Evolutionary conservation across 495 filamentous ascomycete species (phyloP), one percentile per base, ranked within the genome.

Genomic region (Penicillium goetzii): DNA sequence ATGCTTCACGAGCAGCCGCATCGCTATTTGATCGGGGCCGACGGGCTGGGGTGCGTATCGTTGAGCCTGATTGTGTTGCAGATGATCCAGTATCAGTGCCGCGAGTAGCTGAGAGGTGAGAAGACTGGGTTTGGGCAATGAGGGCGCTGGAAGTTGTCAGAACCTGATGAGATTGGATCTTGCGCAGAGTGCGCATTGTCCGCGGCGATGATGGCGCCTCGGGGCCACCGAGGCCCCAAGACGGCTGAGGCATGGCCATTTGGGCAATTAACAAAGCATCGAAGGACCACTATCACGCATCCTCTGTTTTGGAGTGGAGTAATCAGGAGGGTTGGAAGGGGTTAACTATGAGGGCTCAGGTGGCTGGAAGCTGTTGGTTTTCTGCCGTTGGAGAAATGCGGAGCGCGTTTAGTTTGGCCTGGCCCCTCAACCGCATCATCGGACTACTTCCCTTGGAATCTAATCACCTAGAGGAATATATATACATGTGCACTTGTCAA

Each of bases 11-110:
- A 54, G 74, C 56, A 15, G 78, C 79, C 26, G 89, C 86, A 76
- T 92, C 90, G 56, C 89, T 92, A 72, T 92, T 93, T 6, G 90
- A 89, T 70, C 90, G 84, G 49, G 81, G 83, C 67, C 90, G 82
- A 58, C 85, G 85, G 55, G 84, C 72, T 33, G 72, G 72, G 52
- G 64, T 63, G 64, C 55, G 72, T 60, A 67, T 62, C 51, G 68
- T 58, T 60, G 61, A 59, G 57, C 68, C 65, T 49, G 60, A 58
- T 65, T 45, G 67, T 57, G 58, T 60, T 67, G 60, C 64, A 74
- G 78, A 61, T 12, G 60, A 54, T 32, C 49, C 61, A 36, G 11
- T 25, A 9, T 68, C 61, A 3, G 33, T 30, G 23, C 25, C 33
- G 15, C 36, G 40, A 77, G 75, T 36, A 30, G 60, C 53, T 57